Evolutionary conservation across 441 rosid species (phyloP), one percentile per base, ranked within the genome.

Genomic region (Breynia disticha): DNA sequence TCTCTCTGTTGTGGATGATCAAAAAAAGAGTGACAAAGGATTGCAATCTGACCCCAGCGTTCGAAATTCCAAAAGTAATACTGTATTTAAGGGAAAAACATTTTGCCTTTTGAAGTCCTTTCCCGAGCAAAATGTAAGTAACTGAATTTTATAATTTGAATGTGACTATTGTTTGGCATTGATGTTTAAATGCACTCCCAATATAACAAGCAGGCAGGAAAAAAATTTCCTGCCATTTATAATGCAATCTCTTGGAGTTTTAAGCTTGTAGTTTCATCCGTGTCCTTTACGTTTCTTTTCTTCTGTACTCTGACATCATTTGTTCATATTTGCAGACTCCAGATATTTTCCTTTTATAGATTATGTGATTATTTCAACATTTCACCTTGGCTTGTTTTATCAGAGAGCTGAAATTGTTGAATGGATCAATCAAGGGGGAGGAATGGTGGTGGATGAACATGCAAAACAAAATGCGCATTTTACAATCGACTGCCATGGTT

Each of bases 351-450:
- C 24, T 20, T n/a, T 49, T 28, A 20, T 20, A 39, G 43, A 8
- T 39, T 39, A 9, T 39, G 15, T 10, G 43, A 8, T 4, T 2
- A 2, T 24, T 24, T 39, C 12, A 39, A 39, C 15, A 9, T 18
- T 35, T 52, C 16, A 13, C 15, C 7, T 43, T 24, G 20, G 17
- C 16, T 53, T 32, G 4, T 16, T 21, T 53, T 66, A 57, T 65
- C 79, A 94, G 99, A 81, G 83, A 77, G 79, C 81, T 56, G 91
- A 94, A 65, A 76, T 94, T 54, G 69, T 83, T 69, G 69, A 83
- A 50, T 94, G 99, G 99, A 79, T 94, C 66, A 66, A 70, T 68
- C 86, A 85, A 87, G 97, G 96, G 61, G 89, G 91, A 61, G 99
- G 99, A 54, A 76, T 74, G 69, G 59, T 94, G 60, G 79, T 81